Evolutionary conservation across 2,329 filamentous ascomycete species (phyloP).

Genomic region (Rhytidhysteron rufulum): DNA sequence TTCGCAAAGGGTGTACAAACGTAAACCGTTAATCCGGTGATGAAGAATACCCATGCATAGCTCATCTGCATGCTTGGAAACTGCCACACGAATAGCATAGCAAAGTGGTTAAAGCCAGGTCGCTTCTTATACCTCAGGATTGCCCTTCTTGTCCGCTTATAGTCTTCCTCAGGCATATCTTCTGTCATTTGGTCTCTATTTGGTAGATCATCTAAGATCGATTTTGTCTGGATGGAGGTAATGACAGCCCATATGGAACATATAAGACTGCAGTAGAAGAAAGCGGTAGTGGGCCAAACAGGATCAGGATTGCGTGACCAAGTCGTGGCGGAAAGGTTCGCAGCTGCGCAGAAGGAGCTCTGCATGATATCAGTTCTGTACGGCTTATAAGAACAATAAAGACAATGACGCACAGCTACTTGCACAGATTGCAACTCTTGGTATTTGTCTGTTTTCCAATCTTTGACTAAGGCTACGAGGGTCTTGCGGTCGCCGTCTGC

Average conservation of each 20-base stretch:
- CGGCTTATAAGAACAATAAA: background rate
- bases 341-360: constrained; percentile 25
- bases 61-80: constrained; percentile 27
- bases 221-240: constrained; percentile 24
- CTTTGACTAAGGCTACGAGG: constrained; percentile 13
- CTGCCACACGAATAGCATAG: constrained; percentile 29
- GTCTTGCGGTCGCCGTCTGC: constrained; percentile 15
- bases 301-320: constrained; percentile 15
- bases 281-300: constrained; percentile 18
- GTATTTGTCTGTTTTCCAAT: constrained; percentile 27
- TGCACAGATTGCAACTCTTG: constrained; percentile 22
- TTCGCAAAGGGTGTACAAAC: constrained; percentile 22
- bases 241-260: constrained; percentile 27
- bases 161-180: constrained; percentile 15
- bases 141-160: constrained; percentile 15
- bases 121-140: constrained; percentile 21
- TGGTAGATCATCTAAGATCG: constrained; percentile 24
- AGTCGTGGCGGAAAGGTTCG: constrained; percentile 17
- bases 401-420: constrained; percentile 15
- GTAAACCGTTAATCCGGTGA: constrained; percentile 25
- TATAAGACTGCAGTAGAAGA: constrained; percentile 21
- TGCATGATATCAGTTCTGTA: constrained; percentile 2
- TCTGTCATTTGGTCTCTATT: constrained; percentile 13
- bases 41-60: constrained; percentile 22
- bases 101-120: constrained; percentile 20